Evolutionary conservation across 208 protist species (phyloP), one percentile per base, ranked within the genome.

Genomic region (Leishmania martiniquensis): DNA sequence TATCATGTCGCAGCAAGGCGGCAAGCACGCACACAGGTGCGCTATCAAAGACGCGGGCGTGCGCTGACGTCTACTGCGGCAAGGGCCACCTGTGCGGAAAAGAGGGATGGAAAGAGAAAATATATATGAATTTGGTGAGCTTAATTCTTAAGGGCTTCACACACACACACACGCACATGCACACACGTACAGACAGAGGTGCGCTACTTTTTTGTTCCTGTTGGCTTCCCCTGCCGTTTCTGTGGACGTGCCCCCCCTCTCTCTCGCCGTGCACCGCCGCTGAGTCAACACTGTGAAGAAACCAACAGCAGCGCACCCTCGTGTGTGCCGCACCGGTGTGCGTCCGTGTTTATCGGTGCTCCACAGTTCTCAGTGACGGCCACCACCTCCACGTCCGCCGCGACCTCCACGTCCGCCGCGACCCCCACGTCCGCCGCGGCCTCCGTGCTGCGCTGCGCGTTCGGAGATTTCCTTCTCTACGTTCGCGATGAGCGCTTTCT

Each of bases 391-490:
- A 59, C 82, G 87, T 75, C 89, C 76, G 66, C 87, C 76, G 39
- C 88, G 68, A 34, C 87, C 52, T 60, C 91, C 81, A 63, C 83
- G 69, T 45, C 84, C 76, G 42, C 87, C 81, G 54, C 90, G 81
- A 42, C 88, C 71, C 1, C 85, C 77, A 25, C 87, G 84, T 45
- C 85, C 75, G 42, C 89, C 86, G 42, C 88, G 78, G 25, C 81
- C 73, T 42, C 85, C 81, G 77, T 80, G 68, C 72, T 87, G 84
- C 67, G 89, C 77, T 7, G 90, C 90, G n/a, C 93, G 91, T 65
- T 95, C 90, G 0, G 87, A 67, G 66, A 97, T 97, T 62, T 97
- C 93, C 83, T 89, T 91, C 81, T 97, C 93, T 1, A 95, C 93
- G 59, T 87, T 85, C 69, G 77, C 85, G 57, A 95, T 80, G n/a